phyloP scores from a whole-genome alignment of 2,329 filamentous ascomycete species.

The Karstenula rhodostoma region DNA sequence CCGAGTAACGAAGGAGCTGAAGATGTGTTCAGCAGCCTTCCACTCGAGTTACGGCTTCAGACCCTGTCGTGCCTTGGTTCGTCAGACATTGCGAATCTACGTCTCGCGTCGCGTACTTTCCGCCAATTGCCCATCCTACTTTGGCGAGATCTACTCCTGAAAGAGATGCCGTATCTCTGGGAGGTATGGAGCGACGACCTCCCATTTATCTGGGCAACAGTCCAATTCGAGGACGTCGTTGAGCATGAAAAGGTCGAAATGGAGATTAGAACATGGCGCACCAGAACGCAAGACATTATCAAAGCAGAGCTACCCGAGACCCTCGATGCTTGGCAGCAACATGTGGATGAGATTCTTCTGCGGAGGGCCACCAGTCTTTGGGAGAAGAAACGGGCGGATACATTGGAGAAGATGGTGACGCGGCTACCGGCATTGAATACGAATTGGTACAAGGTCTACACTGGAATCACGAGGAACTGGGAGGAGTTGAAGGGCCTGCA shows the following conservation, averaged over 20 bases:
- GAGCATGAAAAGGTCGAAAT: neutral
- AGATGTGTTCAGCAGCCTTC: slow-evolving; percentile 28
- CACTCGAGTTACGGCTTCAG: slow-evolving; percentile 26
- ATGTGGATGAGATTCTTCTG: neutral
- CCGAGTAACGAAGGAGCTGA: neutral
- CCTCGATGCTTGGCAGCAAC: neutral
- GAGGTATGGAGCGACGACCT: slow-evolving; percentile 22
- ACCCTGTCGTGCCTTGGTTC: slow-evolving; percentile 26
- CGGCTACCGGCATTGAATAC: slow-evolving; percentile 10
- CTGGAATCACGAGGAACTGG: slow-evolving; percentile 14
- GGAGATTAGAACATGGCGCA: neutral
- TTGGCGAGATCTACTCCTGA: slow-evolving; percentile 24
- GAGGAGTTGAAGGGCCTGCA: slow-evolving; percentile 13
- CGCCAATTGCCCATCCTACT: slow-evolving; percentile 25
- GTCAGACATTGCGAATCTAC: slow-evolving; percentile 29
- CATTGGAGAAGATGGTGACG: neutral
- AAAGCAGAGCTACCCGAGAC: slow-evolving; percentile 16
- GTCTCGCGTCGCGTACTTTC: slow-evolving; percentile 29
- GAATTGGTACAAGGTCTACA: slow-evolving; percentile 19
- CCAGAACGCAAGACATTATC: slow-evolving; percentile 4
- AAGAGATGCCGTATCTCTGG: slow-evolving; percentile 37
- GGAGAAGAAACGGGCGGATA: neutral
- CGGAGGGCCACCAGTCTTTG: neutral
- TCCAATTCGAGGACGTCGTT: neutral
- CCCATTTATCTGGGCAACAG: slow-evolving; percentile 15